A percentile compares a stretch with the other conserved stretches of the same genome.
phyloP scores from a whole-genome alignment of 805 yeast species.

The Yamadazyma sp. region DNA sequence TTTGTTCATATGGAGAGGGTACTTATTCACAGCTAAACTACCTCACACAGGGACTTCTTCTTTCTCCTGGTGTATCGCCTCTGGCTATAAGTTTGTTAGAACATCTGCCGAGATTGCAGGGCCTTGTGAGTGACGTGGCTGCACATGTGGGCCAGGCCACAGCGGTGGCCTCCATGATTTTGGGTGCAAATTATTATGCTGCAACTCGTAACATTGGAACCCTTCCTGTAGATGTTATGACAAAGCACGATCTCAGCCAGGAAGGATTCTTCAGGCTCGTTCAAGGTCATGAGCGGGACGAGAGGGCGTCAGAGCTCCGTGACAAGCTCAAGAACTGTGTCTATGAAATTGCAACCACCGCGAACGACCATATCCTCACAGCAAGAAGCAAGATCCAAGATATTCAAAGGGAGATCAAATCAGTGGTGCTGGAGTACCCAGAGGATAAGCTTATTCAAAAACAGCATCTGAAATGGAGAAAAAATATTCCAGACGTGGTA shows the following conservation, averaged over 20 bases:
- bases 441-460: constrained; percentile 26
- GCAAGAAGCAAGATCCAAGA: constrained; percentile 56
- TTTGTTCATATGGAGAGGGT: constrained; percentile 81
- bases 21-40: constrained; percentile 73
- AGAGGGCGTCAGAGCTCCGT: constrained; percentile 26
- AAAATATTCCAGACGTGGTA: constrained; percentile 58
- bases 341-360: constrained; percentile 68
- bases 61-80: constrained; percentile 60
- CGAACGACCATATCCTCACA: constrained; percentile 76
- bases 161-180: constrained; percentile 62
- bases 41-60: constrained; percentile 55
- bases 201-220: constrained; percentile 48
- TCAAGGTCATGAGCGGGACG: constrained; percentile 41
- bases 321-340: constrained; percentile 55
- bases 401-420: constrained; percentile 36
- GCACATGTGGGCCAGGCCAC: constrained; percentile 86
- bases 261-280: constrained; percentile 55
- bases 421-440: constrained; percentile 23
- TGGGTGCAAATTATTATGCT: constrained; percentile 61
- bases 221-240: constrained; percentile 63
- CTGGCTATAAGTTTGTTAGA: constrained; percentile 51
- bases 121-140: constrained; percentile 53
- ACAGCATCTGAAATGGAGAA: constrained; percentile 39
- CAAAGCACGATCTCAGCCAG: constrained; percentile 55
- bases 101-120: constrained; percentile 43